These are phyloP conservation scores for Globisporangium paddicum DNA, from an alignment of 352 stramenopile species.

Conservation along the genomic window DNA sequence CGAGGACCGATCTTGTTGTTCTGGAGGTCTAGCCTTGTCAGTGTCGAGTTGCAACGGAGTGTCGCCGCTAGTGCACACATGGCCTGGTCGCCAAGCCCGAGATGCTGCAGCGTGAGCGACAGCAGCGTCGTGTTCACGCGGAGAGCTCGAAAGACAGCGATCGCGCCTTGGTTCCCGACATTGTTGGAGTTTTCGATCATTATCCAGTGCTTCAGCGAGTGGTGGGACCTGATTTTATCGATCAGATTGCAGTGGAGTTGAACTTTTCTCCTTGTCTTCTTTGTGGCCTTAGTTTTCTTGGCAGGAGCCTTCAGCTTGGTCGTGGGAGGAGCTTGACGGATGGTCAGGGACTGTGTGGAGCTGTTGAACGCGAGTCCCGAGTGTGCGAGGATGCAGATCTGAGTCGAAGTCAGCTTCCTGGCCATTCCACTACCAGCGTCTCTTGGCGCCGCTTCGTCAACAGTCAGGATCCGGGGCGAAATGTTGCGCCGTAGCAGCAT, in stretches of 20 bases:
- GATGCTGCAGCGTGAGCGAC: conserved; percentile 44
- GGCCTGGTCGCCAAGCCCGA: conserved; percentile 39
- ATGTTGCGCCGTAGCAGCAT: conserved; percentile 52
- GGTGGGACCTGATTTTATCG: neutral
- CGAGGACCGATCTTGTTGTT: conserved; percentile 46
- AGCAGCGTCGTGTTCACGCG: conserved; percentile 42
- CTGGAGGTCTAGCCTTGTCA: conserved; percentile 49
- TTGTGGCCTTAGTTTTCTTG: conserved; percentile 10
- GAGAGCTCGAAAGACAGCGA: conserved; percentile 51
- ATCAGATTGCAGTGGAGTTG: neutral
- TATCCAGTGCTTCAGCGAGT: neutral
- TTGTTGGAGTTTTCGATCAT: conserved; percentile 4
- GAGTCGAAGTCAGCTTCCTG: conserved; percentile 18
- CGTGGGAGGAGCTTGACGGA: conserved; percentile 19
- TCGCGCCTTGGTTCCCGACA: conserved; percentile 23
- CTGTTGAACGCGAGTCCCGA: conserved; percentile 36
- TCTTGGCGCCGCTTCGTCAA: conserved; percentile 23
- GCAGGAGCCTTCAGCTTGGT: neutral
- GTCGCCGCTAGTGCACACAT: conserved; percentile 56
- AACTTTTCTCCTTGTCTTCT: neutral
- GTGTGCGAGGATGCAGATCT: conserved; percentile 27
- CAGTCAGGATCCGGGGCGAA: conserved; percentile 26
- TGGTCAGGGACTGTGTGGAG: conserved; percentile 28
- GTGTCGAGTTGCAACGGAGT: conserved; percentile 47
- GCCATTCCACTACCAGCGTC: conserved; percentile 5